These are phyloP conservation scores for Moesziomyces antarcticus DNA, from an alignment of 1,284 basidiomycete genomes.

Conservation along the genomic window DNA sequence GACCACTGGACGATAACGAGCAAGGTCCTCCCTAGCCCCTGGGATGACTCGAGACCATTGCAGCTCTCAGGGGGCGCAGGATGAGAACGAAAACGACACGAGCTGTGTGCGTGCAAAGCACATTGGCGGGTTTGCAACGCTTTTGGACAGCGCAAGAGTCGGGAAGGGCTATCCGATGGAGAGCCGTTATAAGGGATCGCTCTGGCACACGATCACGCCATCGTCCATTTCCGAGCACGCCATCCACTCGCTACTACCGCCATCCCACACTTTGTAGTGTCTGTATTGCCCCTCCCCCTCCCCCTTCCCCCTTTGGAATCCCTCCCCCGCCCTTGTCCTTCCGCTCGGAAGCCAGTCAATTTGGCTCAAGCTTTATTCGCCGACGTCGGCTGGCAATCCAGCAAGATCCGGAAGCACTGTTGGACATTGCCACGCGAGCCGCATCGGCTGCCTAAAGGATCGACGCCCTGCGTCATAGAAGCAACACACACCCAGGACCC, in stretches of 20 bases:
- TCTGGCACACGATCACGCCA: slow-evolving; percentile 31
- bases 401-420: not conserved
- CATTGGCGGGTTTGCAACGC: not conserved
- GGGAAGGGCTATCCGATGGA: not conserved
- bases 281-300: not conserved
- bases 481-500: too few species aligned
- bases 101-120: too few species aligned
- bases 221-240: slow-evolving; percentile 21
- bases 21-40: not conserved
- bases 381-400: slow-evolving; percentile 4
- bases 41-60: not conserved
- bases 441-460: not conserved
- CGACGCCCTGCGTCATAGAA: not conserved
- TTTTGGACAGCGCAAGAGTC: not conserved
- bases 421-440: not conserved
- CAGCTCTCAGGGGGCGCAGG: too few species aligned
- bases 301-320: not conserved
- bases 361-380: not conserved
- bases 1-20: not conserved
- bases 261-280: not conserved
- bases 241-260: slow-evolving; percentile 12
- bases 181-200: slow-evolving; percentile 12
- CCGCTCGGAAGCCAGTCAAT: not conserved
- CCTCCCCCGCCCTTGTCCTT: not conserved
- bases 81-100: too few species aligned